Evolutionary conservation across 306 rosid species (phyloP).

Genomic region (Canavalia gladiata): DNA sequence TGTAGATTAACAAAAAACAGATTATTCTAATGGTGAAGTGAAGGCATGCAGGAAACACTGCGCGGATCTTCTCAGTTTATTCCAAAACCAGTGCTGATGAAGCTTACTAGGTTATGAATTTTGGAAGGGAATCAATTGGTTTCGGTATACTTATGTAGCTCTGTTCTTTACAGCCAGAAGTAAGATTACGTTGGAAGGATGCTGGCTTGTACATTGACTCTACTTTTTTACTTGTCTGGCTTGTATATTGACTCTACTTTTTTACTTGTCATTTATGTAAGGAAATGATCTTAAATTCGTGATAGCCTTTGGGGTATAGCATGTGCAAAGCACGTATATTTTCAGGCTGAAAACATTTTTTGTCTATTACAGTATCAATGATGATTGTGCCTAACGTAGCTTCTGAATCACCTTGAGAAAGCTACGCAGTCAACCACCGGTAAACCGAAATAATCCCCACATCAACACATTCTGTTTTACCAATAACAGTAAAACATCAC

Average conservation of each 20-base stretch:
- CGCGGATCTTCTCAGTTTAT: background rate
- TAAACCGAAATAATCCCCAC: background rate
- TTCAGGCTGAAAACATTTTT: no score
- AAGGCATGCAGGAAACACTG: conserved; percentile 10
- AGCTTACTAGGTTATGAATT: conserved; percentile 38
- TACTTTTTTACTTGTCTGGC: conserved; percentile 14
- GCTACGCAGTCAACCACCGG: background rate
- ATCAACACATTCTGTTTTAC: background rate
- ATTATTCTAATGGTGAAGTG: conserved; percentile 12
- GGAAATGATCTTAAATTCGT: background rate
- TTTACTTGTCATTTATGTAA: background rate
- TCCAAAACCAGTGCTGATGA: conserved; percentile 24
- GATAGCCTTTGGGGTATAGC: background rate
- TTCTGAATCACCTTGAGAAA: background rate
- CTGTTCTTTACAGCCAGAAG: conserved; percentile 54
- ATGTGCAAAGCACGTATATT: no score
- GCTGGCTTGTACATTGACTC: conserved; percentile 29
- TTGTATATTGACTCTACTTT: no score
- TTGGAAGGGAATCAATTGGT: conserved; percentile 46
- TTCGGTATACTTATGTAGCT: conserved; percentile 42
- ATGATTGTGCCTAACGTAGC: background rate
- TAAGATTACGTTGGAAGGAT: conserved; percentile 39
- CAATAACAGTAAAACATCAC: background rate
- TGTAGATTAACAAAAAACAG: conserved; percentile 34
- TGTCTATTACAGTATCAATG: background rate